Conservation (phyloP, 768 basidiomycete species). For the Pisolithus marmoratus region DNA sequence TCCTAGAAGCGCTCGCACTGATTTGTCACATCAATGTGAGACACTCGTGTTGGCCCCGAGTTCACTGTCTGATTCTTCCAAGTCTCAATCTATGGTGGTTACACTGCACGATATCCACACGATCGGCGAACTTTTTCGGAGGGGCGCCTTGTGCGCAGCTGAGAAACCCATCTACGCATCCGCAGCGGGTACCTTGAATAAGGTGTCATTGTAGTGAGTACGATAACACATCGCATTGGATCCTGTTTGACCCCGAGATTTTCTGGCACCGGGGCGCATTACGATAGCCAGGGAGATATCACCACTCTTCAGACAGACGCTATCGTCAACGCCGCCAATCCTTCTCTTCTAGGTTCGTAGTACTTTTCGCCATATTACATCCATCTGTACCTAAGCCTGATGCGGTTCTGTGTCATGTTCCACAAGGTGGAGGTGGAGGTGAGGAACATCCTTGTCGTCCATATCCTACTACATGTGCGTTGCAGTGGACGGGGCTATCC, state of each 20-base stretch:
- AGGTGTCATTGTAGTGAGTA: slow-evolving; percentile 66
- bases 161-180: slow-evolving; percentile 33
- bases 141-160: slow-evolving; percentile 32
- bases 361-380: slow-evolving; percentile 2
- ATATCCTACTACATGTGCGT: not conserved
- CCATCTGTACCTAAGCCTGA: not conserved
- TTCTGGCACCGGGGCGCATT: too few relatives aligned
- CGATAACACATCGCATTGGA: not conserved
- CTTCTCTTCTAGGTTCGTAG: slow-evolving; percentile 53
- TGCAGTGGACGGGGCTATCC: slow-evolving; percentile 79
- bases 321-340: slow-evolving; percentile 83
- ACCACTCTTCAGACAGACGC: slow-evolving; percentile 64
- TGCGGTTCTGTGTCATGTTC: not conserved
- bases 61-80: not conserved
- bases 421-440: slow-evolving; percentile 79
- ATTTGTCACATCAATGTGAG: not conserved
- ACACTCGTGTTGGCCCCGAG: too few relatives aligned
- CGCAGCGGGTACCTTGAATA: slow-evolving; percentile 38
- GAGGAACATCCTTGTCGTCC: slow-evolving; percentile 15
- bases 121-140: slow-evolving; percentile 47
- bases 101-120: slow-evolving; percentile 49
- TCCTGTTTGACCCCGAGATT: not conserved
- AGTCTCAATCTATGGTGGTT: slow-evolving; percentile 12
- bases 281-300: slow-evolving; percentile 68
- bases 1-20: not conserved